phyloP scores from a whole-genome alignment of 108 stramenopile genomes.

The Craspedostauros australis region DNA sequence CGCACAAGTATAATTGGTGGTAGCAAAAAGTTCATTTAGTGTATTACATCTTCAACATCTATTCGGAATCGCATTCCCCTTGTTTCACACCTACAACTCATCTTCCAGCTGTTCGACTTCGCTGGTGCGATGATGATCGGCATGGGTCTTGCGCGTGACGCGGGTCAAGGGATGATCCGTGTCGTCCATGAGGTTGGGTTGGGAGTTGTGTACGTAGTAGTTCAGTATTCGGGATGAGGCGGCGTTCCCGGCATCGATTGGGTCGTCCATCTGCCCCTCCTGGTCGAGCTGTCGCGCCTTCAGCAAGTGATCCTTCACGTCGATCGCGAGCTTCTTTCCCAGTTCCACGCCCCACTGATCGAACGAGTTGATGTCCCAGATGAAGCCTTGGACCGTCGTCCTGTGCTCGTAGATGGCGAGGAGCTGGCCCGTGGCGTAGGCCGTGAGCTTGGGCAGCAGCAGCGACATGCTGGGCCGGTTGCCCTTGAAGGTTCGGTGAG shows the following conservation, averaged over 20 bases:
- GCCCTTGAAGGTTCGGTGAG: conserved; percentile 94
- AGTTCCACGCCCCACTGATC: conserved; percentile 99
- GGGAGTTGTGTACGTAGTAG: conserved; percentile 74
- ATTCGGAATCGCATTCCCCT: too few relatives aligned
- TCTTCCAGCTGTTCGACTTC: too few relatives aligned
- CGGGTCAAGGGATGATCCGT: conserved; percentile 40
- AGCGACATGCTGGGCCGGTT: conserved; percentile 95
- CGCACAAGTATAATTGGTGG: too few relatives aligned
- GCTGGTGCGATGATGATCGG: conserved; percentile 35
- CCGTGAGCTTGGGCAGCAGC: conserved; percentile 90
- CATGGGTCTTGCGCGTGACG: conserved; percentile 55
- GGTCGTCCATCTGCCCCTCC: conserved; percentile 25
- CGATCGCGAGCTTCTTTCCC: conserved; percentile 96
- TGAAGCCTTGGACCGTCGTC: conserved; percentile 98
- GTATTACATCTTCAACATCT: too few relatives aligned
- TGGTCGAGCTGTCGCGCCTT: conserved; percentile 48
- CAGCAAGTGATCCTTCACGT: conserved; percentile 66
- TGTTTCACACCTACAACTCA: too few relatives aligned
- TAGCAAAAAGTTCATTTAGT: too few relatives aligned
- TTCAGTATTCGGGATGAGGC: conserved; percentile 80
- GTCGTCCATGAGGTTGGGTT: conserved; percentile 2
- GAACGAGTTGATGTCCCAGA: conserved; percentile 99
- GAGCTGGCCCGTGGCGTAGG: conserved; percentile 91
- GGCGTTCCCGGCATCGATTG: conserved; percentile 55
- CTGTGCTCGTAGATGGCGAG: conserved; percentile 97